Evolutionary conservation across 345 rosid species (phyloP), one percentile per base, ranked within the genome.

Genomic region (Melaleuca alternifolia): DNA sequence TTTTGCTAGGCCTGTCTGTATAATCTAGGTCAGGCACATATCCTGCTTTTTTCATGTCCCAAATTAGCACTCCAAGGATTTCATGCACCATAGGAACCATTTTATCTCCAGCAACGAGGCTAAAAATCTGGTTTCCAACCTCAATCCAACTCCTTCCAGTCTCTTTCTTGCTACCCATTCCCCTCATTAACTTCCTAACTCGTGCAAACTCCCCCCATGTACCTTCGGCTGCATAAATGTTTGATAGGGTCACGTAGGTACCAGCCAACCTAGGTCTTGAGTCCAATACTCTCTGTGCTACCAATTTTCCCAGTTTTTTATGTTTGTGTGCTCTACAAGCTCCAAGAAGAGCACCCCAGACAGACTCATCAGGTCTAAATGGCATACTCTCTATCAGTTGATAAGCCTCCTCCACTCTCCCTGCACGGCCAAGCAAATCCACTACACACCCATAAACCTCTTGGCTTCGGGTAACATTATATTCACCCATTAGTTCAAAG

Each of bases 341-440:
- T 53, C 95, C 94, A 15, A 97, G 93, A 83, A 97, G 93, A 18
- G 98, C 93, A 76, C 95, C 94, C 98, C 98, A 97, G 10, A 97
- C 92, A n/a, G 95, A 92, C 88, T 95, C 99, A 33, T 94, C 94
- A 13, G 98, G 93, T 75, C 88, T 88, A 87, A 93, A 94, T 7
- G 98, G 98, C 98, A 94, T 96, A 82, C 84, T 91, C 82, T 91
- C 90, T 54, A 97, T 94, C 85, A 95, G 86, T 59, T 88, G 93
- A 90, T 94, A 94, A 61, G 99, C 98, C 89, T 97, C 99, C 76
- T 89, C 91, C 30, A 96, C 92, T 88, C 94, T 95, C 89, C 99
- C 98, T 84, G 97, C 96, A 76, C 98, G 95, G 82, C 98, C 96
- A 83, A 96, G 93, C 91, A 97, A 92, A 93, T 96, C 99, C 61